Percentiles rank a stretch among this genome's conserved stretches.
Evolutionary conservation across 2,329 filamentous ascomycete genomes (phyloP).

Genomic region (Botrytis medusae): DNA sequence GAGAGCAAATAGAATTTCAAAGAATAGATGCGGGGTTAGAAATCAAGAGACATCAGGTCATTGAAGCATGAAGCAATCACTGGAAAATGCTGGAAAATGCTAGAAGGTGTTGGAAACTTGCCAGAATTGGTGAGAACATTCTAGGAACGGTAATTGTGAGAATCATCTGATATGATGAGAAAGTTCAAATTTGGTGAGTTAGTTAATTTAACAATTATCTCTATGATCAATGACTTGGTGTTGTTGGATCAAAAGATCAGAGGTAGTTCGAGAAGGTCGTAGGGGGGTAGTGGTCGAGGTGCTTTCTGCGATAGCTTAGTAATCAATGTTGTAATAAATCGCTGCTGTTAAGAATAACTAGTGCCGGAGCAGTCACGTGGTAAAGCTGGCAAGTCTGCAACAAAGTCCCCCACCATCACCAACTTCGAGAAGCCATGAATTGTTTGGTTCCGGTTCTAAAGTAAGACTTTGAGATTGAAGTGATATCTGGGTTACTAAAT

Average conservation of each 20-base stretch:
- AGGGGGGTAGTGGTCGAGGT: neutral
- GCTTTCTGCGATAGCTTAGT: neutral
- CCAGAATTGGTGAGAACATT: neutral
- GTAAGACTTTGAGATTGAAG: neutral
- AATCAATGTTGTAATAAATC: neutral
- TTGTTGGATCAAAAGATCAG: neutral
- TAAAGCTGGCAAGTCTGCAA: neutral
- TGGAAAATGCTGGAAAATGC: conserved; percentile 4
- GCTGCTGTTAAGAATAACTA: neutral
- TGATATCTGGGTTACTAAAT: too few species aligned
- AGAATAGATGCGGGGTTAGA: conserved; percentile 3
- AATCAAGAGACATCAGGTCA: conserved; percentile 11
- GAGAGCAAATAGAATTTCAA: conserved; percentile 16
- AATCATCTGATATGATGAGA: neutral
- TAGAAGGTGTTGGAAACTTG: conserved; percentile 14
- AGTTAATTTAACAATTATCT: neutral
- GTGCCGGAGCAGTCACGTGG: neutral
- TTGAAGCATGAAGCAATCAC: conserved; percentile 9
- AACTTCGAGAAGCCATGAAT: neutral
- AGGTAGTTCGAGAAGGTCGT: neutral
- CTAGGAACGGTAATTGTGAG: neutral
- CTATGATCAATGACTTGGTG: neutral
- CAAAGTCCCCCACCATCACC: neutral
- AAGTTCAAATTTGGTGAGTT: neutral
- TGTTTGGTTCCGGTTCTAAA: neutral